Evolutionary conservation across 495 filamentous ascomycete species (phyloP).

Genomic region (Neurospora sp.): DNA sequence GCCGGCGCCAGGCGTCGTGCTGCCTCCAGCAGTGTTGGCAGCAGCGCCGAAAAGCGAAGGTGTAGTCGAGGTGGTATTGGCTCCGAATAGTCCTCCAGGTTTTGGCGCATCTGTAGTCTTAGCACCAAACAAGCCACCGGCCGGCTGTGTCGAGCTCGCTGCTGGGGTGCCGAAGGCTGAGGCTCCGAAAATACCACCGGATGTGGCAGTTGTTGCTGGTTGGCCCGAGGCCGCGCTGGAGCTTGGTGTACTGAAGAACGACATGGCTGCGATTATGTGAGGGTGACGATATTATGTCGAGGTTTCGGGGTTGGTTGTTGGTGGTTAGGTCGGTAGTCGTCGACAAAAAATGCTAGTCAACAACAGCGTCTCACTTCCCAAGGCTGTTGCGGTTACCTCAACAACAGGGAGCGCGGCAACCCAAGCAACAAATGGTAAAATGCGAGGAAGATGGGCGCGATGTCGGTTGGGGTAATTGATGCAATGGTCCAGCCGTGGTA

Average conservation of each 20-base stretch:
- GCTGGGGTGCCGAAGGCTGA: constrained; percentile 23
- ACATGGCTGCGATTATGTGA: constrained; percentile 11
- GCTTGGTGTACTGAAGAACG: constrained; percentile 31
- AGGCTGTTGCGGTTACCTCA: background rate
- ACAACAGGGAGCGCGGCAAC: background rate
- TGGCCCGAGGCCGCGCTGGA: constrained; percentile 27
- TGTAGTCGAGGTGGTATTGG: constrained; percentile 13
- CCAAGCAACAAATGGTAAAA: background rate
- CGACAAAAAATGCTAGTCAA: background rate
- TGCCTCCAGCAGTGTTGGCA: constrained; percentile 8
- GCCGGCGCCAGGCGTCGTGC: constrained; percentile 4
- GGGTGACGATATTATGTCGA: background rate
- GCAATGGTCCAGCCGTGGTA: background rate
- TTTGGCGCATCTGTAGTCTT: constrained; percentile 22
- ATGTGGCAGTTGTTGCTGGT: constrained; percentile 30
- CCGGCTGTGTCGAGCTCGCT: constrained; percentile 17
- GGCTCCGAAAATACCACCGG: constrained; percentile 28
- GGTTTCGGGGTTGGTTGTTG: background rate
- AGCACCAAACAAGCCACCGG: constrained; percentile 41
- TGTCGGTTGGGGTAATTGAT: background rate
- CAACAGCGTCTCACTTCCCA: background rate
- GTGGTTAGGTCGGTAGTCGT: background rate
- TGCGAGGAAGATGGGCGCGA: background rate
- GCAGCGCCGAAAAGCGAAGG: constrained; percentile 13
- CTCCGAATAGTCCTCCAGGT: constrained; percentile 17